phyloP scores from a whole-genome alignment of 257 asterid genomes.

The Primulina tabacum region DNA sequence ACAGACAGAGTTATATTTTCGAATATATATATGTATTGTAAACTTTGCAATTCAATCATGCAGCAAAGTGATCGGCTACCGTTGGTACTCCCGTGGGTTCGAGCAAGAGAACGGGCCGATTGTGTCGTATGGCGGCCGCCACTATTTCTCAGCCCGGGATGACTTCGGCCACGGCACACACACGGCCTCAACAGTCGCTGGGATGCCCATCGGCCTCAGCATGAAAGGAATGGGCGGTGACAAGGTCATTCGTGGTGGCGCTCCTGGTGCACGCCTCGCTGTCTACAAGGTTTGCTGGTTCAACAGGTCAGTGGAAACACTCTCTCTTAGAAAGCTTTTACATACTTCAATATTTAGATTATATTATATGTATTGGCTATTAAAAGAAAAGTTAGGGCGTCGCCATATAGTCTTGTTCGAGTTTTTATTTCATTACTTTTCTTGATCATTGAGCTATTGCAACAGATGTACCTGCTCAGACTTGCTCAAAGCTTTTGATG shows the following conservation, averaged over 20 bases:
- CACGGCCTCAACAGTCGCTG: conserved; percentile 24
- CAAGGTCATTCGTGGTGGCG: conserved; percentile 18
- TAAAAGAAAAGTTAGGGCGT: too few relatives aligned
- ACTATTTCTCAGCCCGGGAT: conserved; percentile 13
- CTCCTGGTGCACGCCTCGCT: conserved; percentile 22
- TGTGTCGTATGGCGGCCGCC: background rate
- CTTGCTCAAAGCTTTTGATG: conserved; percentile 19
- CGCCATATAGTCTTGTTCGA: too few relatives aligned
- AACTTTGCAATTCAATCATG: too few relatives aligned
- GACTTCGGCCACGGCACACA: conserved; percentile 28
- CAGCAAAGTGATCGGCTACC: conserved; percentile 22
- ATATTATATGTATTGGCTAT: too few relatives aligned
- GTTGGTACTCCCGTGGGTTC: conserved; percentile 23
- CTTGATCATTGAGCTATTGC: background rate
- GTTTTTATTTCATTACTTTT: too few relatives aligned
- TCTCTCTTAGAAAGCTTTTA: too few relatives aligned
- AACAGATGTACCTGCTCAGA: conserved; percentile 10
- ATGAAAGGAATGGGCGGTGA: background rate
- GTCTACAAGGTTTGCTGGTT: conserved; percentile 22
- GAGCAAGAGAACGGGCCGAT: conserved; percentile 10
- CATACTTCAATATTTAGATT: too few relatives aligned
- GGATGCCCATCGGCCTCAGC: background rate
- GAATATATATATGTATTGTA: too few relatives aligned
- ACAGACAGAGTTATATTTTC: too few relatives aligned
- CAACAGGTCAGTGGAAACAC: background rate